phyloP scores from a whole-genome alignment of 2,329 filamentous ascomycete genomes.

The Claviceps humidiphila region DNA sequence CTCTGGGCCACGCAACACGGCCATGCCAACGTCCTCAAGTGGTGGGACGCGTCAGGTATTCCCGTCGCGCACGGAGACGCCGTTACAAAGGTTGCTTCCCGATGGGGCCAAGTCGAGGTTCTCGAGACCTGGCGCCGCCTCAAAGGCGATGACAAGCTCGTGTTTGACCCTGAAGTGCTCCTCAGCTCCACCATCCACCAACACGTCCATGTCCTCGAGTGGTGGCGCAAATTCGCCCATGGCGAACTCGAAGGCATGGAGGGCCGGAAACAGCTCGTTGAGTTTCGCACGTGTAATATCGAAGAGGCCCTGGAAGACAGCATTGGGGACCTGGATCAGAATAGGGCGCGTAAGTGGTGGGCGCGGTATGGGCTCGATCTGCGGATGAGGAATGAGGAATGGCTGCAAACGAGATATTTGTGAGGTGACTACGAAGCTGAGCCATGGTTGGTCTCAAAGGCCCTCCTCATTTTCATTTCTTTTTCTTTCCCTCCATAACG shows the following conservation, averaged over 20 bases:
- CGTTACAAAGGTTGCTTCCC: slow-evolving; percentile 71
- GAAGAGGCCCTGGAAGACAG: slow-evolving; percentile 90
- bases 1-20: slow-evolving; percentile 75
- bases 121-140: slow-evolving; percentile 67
- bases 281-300: slow-evolving; percentile 91
- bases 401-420: slow-evolving; percentile 66
- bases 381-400: slow-evolving; percentile 71
- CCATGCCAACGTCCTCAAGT: slow-evolving; percentile 61
- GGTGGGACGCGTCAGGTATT: slow-evolving; percentile 78
- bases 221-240: slow-evolving; percentile 67
- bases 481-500: too few species aligned
- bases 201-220: slow-evolving; percentile 72
- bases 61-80: slow-evolving; percentile 68
- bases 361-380: slow-evolving; percentile 69
- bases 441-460: too few species aligned
- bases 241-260: slow-evolving; percentile 41
- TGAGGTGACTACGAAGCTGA: background rate
- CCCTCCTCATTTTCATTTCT: too few species aligned
- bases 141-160: slow-evolving; percentile 51
- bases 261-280: slow-evolving; percentile 52
- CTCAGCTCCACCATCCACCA: slow-evolving; percentile 81
- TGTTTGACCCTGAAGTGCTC: slow-evolving; percentile 72
- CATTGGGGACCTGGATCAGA: slow-evolving; percentile 47
- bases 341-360: slow-evolving; percentile 76
- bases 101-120: slow-evolving; percentile 72